Evolutionary conservation across 768 basidiomycete genomes (phyloP), one percentile per base, ranked within the genome.

Genomic region (Amanita polypyramis): DNA sequence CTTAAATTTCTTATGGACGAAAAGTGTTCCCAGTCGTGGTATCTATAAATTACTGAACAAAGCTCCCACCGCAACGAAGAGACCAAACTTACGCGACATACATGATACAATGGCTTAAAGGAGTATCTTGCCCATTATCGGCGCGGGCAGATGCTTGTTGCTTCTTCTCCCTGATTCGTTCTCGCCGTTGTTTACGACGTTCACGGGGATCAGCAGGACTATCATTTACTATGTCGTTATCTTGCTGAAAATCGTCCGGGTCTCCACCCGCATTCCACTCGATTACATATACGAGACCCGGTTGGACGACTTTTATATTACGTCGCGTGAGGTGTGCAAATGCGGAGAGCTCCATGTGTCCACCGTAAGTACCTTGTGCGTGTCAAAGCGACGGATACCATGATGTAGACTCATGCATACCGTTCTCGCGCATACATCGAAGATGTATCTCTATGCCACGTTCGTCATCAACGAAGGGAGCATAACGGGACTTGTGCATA

Each of bases 1-100:
- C 71, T 71, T 45, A 92, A 67, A 62, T 90, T 93, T 39, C 92
- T 84, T 50, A 95, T 87, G n/a, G 85, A 88, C 10, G 87, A 91
- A 58, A 93, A 95, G 60, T 95, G 92, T 58, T 95, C 91, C 87
- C 88, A 93, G 62, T 92, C 88, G 58, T 93, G 85, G 61, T 91
- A 94, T 25, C 87, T 88, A 57, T 10, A 21, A 4, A 29, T 33
- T 30, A 19, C 44, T 39, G 29, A 35, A 21, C 49, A 48, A 43
- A 58, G 54, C 45, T 42, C 15, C 37, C 15, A 29, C n/a, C 42
- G 45, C 43, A 38, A 17, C 44, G 53, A 49, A 49, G 41, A 47
- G 10, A 30, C n/a, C 8, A 20, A n/a, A 83, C 87, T 62, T 65
- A 90, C 85, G 90, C 90, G 50, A 92, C 86, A 66, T 91, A 92